These are phyloP conservation scores for Streptanthus diversifolius DNA, from an alignment of 345 rosid genomes.

Conservation along the genomic window DNA sequence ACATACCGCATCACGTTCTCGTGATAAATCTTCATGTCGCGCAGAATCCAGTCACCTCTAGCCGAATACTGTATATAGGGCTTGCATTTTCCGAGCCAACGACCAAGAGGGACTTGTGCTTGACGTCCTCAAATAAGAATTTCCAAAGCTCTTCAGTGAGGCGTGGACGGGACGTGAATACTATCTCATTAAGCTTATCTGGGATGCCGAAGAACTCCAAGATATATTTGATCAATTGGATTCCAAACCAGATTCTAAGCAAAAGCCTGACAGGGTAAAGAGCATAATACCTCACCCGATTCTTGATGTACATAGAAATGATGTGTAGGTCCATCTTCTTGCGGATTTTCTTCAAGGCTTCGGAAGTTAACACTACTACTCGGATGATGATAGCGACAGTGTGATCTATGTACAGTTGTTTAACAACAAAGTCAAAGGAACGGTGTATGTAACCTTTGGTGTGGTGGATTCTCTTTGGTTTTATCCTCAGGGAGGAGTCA, in stretches of 20 bases:
- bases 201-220: slow-evolving; percentile 21
- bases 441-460: slow-evolving; percentile 1
- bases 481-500: slow-evolving; percentile 36
- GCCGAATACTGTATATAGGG: slow-evolving; percentile 36
- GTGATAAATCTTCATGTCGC: not conserved
- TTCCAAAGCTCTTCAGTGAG: slow-evolving; percentile 45
- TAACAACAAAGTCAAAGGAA: not conserved
- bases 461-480: slow-evolving; percentile 22
- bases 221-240: not conserved
- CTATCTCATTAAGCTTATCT: slow-evolving; percentile 28
- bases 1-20: slow-evolving; percentile 30
- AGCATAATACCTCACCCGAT: not conserved
- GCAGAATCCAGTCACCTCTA: slow-evolving; percentile 48
- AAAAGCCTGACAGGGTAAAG: not conserved
- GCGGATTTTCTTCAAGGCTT: not conserved
- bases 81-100: slow-evolving; percentile 38
- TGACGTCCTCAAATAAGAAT: slow-evolving; percentile 40
- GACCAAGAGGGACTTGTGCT: slow-evolving; percentile 11
- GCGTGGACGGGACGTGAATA: slow-evolving; percentile 27
- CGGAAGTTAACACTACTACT: not conserved
- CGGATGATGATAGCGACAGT: not conserved
- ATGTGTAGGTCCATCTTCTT: not conserved
- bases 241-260: not conserved
- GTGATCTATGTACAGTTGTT: not conserved
- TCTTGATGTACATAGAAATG: not conserved